A percentile compares a stretch with the other conserved stretches of the same genome.
Evolutionary conservation across 2,329 filamentous ascomycete genomes (phyloP).

Genomic region (Pseudocercospora fijiensis): DNA sequence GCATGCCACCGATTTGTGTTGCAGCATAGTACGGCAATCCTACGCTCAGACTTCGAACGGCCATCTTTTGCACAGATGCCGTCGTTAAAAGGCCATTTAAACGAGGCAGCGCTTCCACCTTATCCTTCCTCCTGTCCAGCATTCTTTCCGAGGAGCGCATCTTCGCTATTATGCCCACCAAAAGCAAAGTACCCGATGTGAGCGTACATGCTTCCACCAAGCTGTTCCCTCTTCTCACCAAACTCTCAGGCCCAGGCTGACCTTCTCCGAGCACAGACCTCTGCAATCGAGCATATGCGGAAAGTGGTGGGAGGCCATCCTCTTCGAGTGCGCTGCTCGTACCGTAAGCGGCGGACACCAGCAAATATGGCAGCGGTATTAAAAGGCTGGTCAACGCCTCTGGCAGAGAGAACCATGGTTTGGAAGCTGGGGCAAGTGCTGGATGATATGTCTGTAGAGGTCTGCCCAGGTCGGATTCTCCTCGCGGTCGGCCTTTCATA

Average conservation of each 20-base stretch:
- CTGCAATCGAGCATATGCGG: slow-evolving; percentile 34
- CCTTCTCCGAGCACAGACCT: slow-evolving; percentile 29
- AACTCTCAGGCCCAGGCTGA: slow-evolving; percentile 2
- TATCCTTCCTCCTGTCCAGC: slow-evolving; percentile 36
- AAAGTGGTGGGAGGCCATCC: slow-evolving; percentile 33
- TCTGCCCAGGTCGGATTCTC: slow-evolving; percentile 48
- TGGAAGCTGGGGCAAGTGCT: slow-evolving; percentile 23
- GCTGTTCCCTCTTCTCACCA: slow-evolving; percentile 28
- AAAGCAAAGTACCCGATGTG: slow-evolving; percentile 48
- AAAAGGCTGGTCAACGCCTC: slow-evolving; percentile 54
- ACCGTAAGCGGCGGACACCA: slow-evolving; percentile 49
- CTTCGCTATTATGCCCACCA: slow-evolving; percentile 45
- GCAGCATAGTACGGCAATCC: slow-evolving; percentile 57
- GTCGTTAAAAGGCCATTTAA: slow-evolving; percentile 18
- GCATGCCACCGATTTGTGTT: slow-evolving; percentile 55
- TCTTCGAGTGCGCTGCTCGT: slow-evolving; percentile 27
- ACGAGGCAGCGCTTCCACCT: slow-evolving; percentile 17
- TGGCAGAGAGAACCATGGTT: slow-evolving; percentile 40
- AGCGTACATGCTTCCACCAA: slow-evolving; percentile 48
- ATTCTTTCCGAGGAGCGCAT: slow-evolving; percentile 32
- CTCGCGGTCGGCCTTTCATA: slow-evolving; percentile 43
- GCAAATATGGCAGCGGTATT: slow-evolving; percentile 50
- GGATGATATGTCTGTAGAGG: slow-evolving; percentile 32
- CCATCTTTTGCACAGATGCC: slow-evolving; percentile 22
- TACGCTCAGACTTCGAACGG: slow-evolving; percentile 28